Evolutionary conservation across 805 yeast species (phyloP).

Genomic region (Lachancea meyersii): DNA sequence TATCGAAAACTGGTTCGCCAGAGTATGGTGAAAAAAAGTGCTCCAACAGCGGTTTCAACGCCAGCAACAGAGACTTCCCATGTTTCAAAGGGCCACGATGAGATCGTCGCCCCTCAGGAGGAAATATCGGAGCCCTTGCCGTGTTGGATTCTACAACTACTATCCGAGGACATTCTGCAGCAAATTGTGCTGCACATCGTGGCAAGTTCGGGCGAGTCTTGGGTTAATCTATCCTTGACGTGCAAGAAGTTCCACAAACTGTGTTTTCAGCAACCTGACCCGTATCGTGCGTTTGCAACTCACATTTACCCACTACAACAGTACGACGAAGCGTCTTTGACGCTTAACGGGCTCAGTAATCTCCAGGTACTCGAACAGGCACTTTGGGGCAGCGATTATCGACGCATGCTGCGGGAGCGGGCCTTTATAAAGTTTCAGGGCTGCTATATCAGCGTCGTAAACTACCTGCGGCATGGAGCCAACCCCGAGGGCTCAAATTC

Average conservation of each 20-base stretch:
- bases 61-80: neutral
- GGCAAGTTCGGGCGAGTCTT: slow-evolving; percentile 48
- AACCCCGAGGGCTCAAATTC: slow-evolving; percentile 57
- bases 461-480: slow-evolving; percentile 79
- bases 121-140: slow-evolving; percentile 33
- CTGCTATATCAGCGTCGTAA: slow-evolving; percentile 70
- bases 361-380: slow-evolving; percentile 35
- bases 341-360: slow-evolving; percentile 33
- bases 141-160: slow-evolving; percentile 36
- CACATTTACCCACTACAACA: slow-evolving; percentile 48
- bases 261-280: slow-evolving; percentile 46
- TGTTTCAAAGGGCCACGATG: neutral
- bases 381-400: slow-evolving; percentile 37
- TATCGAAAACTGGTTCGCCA: slow-evolving; percentile 55
- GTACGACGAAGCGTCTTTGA: slow-evolving; percentile 42
- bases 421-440: slow-evolving; percentile 82
- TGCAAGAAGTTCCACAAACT: slow-evolving; percentile 52
- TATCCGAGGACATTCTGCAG: slow-evolving; percentile 56
- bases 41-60: neutral
- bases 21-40: slow-evolving; percentile 28
- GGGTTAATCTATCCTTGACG: slow-evolving; percentile 55
- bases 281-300: slow-evolving; percentile 48
- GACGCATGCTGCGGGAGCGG: slow-evolving; percentile 40
- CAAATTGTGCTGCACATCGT: slow-evolving; percentile 45
- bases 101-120: slow-evolving; percentile 9